Evolutionary conservation across 352 stramenopile species (phyloP).

Genomic region (Pythium phragmitis): DNA sequence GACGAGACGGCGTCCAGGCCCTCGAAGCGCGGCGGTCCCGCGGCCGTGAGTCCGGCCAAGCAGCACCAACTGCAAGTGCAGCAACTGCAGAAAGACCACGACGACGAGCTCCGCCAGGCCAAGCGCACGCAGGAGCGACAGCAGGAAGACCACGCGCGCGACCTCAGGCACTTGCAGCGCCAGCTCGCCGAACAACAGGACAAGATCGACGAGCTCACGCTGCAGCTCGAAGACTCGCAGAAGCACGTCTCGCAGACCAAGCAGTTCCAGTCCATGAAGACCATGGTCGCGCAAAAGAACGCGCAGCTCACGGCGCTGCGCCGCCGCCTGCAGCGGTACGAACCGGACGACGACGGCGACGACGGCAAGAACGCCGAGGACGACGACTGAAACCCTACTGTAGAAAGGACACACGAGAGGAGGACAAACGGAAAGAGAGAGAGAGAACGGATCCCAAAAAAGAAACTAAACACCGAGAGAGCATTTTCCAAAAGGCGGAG

Average conservation of each 20-base stretch:
- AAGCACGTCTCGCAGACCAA: slow-evolving; percentile 75
- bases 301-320: slow-evolving; percentile 69
- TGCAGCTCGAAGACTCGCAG: slow-evolving; percentile 52
- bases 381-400: slow-evolving; percentile 12
- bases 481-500: slow-evolving; percentile 16
- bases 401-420: neutral
- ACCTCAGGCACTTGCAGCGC: slow-evolving; percentile 50
- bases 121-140: slow-evolving; percentile 44
- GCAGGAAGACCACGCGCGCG: slow-evolving; percentile 51
- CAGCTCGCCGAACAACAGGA: slow-evolving; percentile 58
- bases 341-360: slow-evolving; percentile 61
- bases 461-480: neutral
- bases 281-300: slow-evolving; percentile 82
- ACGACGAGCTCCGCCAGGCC: slow-evolving; percentile 63
- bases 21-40: slow-evolving; percentile 4
- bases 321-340: slow-evolving; percentile 69
- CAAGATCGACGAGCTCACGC: slow-evolving; percentile 54
- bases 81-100: slow-evolving; percentile 33
- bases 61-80: slow-evolving; percentile 29
- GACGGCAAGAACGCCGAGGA: slow-evolving; percentile 55
- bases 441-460: neutral
- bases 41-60: slow-evolving; percentile 20
- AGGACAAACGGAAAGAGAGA: neutral
- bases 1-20: slow-evolving; percentile 25
- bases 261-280: slow-evolving; percentile 86